A percentile compares a stretch with the other conserved stretches of the same genome.
phyloP scores from a whole-genome alignment of 2,329 filamentous ascomycete genomes.

The Knufia fluminis region DNA sequence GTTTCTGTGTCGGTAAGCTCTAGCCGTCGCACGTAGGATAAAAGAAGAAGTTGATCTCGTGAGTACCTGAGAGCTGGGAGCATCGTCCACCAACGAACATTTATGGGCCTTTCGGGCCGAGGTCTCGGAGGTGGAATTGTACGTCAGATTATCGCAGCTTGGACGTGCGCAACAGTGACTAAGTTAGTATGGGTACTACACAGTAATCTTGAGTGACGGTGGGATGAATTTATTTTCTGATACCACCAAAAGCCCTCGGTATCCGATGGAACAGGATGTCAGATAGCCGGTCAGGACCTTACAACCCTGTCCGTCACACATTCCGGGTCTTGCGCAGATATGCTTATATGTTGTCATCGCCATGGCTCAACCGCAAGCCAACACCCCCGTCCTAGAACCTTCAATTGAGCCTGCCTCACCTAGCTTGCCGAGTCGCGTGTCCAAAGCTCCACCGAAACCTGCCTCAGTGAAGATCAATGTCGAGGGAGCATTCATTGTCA shows the following conservation, averaged over 20 bases:
- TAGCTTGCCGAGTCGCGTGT: conserved; percentile 8
- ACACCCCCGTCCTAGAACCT: neutral
- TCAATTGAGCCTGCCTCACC: neutral
- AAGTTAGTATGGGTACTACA: conserved; percentile 5
- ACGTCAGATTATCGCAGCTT: neutral
- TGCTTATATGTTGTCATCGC: conserved; percentile 7
- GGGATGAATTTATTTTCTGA: conserved; percentile 5
- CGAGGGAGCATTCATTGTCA: conserved; percentile 90
- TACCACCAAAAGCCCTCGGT: conserved; percentile 1
- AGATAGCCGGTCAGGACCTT: too few relatives aligned
- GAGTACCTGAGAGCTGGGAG: too few relatives aligned
- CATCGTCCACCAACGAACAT: too few relatives aligned
- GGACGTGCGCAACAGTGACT: neutral
- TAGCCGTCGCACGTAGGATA: too few relatives aligned
- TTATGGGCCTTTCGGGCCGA: conserved; percentile 3
- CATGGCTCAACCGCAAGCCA: conserved; percentile 9
- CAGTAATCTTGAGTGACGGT: conserved; percentile 4
- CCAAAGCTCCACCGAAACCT: conserved; percentile 47
- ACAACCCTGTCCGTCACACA: too few relatives aligned
- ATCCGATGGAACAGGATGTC: conserved; percentile 4
- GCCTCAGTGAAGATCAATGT: conserved; percentile 88
- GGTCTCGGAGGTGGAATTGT: neutral
- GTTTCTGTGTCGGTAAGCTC: neutral
- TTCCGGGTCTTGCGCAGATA: neutral
- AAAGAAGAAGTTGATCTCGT: too few relatives aligned